Evolutionary conservation across 1,139 yeast species (phyloP).

Genomic region (Entelexis paramagnoliae): DNA sequence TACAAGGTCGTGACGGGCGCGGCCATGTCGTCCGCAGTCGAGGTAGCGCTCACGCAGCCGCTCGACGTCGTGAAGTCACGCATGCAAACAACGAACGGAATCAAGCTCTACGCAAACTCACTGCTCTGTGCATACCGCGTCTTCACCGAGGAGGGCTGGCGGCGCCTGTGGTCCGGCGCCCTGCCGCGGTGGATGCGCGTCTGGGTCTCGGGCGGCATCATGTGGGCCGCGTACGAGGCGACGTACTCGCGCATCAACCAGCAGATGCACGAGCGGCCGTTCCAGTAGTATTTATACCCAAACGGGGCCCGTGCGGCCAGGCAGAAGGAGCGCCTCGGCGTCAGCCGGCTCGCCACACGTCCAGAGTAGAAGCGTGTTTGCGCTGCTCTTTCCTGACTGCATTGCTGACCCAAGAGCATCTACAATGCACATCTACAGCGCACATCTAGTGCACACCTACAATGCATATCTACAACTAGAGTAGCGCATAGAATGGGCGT

Average conservation of each 20-base stretch:
- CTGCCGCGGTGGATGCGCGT: constrained; percentile 71
- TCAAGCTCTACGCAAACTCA: constrained; percentile 49
- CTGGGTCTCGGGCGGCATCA: constrained; percentile 67
- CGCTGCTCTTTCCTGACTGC: too few species aligned
- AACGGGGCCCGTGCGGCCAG: neutral
- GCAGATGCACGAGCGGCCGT: constrained; percentile 19
- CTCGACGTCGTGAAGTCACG: constrained; percentile 82
- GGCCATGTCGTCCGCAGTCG: constrained; percentile 45
- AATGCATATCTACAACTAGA: too few species aligned
- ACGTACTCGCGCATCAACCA: constrained; percentile 43
- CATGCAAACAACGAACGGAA: constrained; percentile 66
- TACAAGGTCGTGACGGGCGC: constrained; percentile 33
- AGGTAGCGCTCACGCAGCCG: constrained; percentile 78
- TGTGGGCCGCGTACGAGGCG: constrained; percentile 57
- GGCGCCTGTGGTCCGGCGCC: constrained; percentile 66
- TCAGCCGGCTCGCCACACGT: too few species aligned
- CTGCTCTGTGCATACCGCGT: constrained; percentile 63
- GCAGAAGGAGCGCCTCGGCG: too few species aligned
- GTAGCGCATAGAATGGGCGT: too few species aligned
- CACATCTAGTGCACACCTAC: too few species aligned
- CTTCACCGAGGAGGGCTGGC: constrained; percentile 56
- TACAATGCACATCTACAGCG: too few species aligned
- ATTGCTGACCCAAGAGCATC: too few species aligned
- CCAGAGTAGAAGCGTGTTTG: too few species aligned
- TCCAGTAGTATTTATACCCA: constrained; percentile 1